A percentile compares a stretch with the other conserved stretches of the same genome.
These are phyloP conservation scores for Dendrobium officinale DNA, from an alignment of 106 monocot species.

Conservation along the genomic window DNA sequence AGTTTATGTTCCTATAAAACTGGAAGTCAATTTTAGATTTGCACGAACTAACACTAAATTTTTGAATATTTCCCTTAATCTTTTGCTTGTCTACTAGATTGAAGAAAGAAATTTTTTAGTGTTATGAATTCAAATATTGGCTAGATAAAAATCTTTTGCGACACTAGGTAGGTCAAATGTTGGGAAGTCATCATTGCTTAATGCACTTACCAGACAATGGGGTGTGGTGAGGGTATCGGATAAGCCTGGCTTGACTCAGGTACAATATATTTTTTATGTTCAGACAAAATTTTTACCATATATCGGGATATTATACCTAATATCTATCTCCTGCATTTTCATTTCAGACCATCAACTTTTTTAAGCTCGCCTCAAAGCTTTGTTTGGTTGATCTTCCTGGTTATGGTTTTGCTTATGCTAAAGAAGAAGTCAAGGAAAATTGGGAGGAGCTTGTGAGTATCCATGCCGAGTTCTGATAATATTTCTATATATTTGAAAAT, in stretches of 20 bases:
- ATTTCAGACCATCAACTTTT: constrained; percentile 91
- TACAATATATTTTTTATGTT: constrained; percentile 12
- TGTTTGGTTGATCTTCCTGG: constrained; percentile 95
- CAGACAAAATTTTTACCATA: not conserved
- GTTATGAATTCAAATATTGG: not conserved
- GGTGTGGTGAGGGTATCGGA: constrained; percentile 92
- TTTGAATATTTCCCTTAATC: not conserved
- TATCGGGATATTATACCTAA: not conserved
- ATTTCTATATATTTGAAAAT: not conserved
- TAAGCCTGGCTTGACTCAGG: constrained; percentile 97
- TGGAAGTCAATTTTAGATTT: not conserved
- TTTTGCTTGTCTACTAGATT: not conserved
- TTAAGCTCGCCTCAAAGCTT: constrained; percentile 83
- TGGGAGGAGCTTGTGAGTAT: constrained; percentile 99
- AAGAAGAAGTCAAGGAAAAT: constrained; percentile 90
- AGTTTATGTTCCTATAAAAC: not conserved
- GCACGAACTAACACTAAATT: not conserved
- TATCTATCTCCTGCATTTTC: constrained; percentile 12
- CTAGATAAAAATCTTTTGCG: constrained; percentile 1
- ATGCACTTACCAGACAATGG: constrained; percentile 98
- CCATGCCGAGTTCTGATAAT: constrained; percentile 1
- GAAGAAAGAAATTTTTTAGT: not conserved
- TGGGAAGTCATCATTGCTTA: constrained; percentile 92
- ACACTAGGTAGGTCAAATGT: constrained; percentile 89
- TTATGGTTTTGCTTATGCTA: constrained; percentile 99